Evolutionary conservation across 106 monocot genomes (phyloP).

Genomic region (Triglochin maritima): DNA sequence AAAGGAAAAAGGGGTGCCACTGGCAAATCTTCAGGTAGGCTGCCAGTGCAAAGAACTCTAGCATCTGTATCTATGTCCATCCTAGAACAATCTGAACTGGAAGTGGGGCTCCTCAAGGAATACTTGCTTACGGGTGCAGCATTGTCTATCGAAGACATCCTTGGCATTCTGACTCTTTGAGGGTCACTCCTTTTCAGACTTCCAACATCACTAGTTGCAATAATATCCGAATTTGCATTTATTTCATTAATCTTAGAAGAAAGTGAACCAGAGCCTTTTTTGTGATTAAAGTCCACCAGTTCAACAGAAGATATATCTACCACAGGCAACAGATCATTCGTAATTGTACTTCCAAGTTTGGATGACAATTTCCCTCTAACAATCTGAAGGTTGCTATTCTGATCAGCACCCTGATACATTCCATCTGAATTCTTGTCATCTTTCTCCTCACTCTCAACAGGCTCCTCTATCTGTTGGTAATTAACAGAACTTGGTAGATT

Average conservation of each 20-base stretch:
- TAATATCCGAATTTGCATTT: background rate
- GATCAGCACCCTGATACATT: background rate
- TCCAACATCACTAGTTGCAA: background rate
- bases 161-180: background rate
- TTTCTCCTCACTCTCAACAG: background rate
- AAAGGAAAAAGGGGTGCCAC: too few relatives aligned
- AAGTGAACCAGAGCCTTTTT: background rate
- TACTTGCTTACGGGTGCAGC: background rate
- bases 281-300: background rate
- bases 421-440: background rate
- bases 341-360: background rate
- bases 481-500: background rate
- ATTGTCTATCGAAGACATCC: background rate
- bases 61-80: too few relatives aligned
- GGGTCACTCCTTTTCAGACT: background rate
- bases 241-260: background rate
- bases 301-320: background rate
- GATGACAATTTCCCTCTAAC: background rate
- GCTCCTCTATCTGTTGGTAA: background rate
- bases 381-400: background rate
- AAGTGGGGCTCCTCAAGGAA: background rate
- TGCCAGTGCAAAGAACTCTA: too few relatives aligned
- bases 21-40: too few relatives aligned
- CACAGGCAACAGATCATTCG: background rate
- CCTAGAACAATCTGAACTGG: background rate